Percentiles rank a stretch among this genome's conserved stretches.
phyloP scores from a whole-genome alignment of 2,329 filamentous ascomycete species.

The Aspergillus jensenii region DNA sequence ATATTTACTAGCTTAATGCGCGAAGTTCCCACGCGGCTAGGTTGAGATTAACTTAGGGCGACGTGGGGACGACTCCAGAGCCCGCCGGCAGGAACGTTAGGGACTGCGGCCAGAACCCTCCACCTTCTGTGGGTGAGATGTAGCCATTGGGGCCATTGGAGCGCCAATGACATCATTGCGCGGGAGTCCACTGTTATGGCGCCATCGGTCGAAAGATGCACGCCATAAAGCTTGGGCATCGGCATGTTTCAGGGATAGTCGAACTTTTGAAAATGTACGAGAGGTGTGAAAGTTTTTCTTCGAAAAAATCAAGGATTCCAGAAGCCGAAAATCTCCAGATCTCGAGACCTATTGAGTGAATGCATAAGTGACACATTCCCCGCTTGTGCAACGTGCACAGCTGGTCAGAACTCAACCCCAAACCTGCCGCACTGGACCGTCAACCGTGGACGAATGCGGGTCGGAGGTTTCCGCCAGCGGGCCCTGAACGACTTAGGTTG shows the following conservation, averaged over 20 bases:
- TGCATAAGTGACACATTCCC: too few relatives aligned
- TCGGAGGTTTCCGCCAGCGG: constrained; percentile 4
- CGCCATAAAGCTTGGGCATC: neutral
- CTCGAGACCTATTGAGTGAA: too few relatives aligned
- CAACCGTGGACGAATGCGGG: neutral
- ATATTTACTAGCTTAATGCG: neutral
- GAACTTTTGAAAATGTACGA: too few relatives aligned
- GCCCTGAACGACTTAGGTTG: neutral
- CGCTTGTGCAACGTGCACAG: too few relatives aligned
- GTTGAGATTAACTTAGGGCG: constrained; percentile 2
- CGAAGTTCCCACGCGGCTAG: neutral
- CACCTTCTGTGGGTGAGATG: neutral
- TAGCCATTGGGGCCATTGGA: neutral
- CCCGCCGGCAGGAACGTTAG: neutral
- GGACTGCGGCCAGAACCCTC: neutral
- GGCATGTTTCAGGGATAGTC: neutral
- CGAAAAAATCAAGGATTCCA: neutral
- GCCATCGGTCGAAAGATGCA: neutral
- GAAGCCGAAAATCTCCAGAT: neutral
- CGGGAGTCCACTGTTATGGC: neutral
- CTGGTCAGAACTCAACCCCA: neutral
- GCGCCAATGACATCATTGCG: neutral
- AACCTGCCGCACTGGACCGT: neutral
- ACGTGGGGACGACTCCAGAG: neutral
- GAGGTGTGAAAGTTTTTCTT: too few relatives aligned